Evolutionary conservation across 305 asterid species (phyloP), one percentile per base, ranked within the genome.

Genomic region (Solanum hybrid): DNA sequence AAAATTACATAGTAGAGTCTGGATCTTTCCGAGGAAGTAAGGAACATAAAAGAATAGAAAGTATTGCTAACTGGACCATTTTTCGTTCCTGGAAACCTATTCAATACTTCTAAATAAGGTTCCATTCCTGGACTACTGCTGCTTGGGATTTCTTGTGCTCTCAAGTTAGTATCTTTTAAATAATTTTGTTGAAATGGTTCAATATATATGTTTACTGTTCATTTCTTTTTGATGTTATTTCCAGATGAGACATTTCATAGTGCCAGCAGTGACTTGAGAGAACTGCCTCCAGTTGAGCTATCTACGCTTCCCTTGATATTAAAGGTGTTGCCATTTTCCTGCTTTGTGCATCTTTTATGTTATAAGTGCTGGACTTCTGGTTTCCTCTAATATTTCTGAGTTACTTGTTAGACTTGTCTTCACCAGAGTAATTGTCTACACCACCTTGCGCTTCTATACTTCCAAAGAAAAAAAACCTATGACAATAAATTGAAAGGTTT

Each of bases 261-360:
- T 89, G 92, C 94, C 92, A 94, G 91, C 90, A 95, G 91, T 90
- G 98, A 97, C 92, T 89, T 97, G 93, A 93, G 96, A 93, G 98
- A 97, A 95, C 94, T 97, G 94, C 99, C 99, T 85, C 94, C 97
- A 64, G 98, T 97, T 90, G 99, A 96, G 92, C 91, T 97, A 87
- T 93, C 99, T 77, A 92, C 97, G 61, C 97, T 97, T 86, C 98
- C 98, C 81, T 91, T 92, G 95, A 95, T 97, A 92, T 98, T 97
- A 40, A 97, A 97, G 99, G 99, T 97, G 90, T 92, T 85, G 33
- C 83, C 74, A 57, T 89, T 84, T 37, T 87, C 83, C 89, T 33
- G 4, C 71, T 88, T 46, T 33, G 22, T 40, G 89, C 35, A 18
- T 75, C 29, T 88, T 33, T 18, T 26, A 13, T 82, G 26, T 82